Evolutionary conservation across 192 early-diverging fungal species (phyloP).

Genomic region (Rhizophlyctis rosea): DNA sequence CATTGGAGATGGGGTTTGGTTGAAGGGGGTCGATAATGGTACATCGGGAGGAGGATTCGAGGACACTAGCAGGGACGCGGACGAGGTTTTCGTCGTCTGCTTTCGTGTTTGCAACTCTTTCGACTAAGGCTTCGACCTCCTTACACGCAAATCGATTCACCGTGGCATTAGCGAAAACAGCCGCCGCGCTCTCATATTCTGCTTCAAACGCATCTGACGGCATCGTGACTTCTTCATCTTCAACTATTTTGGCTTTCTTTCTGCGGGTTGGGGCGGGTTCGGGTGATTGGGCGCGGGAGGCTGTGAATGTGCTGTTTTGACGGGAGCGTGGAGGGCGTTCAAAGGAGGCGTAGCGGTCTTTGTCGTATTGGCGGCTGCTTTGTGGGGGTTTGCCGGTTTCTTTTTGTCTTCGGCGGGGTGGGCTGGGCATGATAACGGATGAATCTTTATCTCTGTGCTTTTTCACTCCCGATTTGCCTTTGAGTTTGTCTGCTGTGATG

Average conservation of each 20-base stretch:
- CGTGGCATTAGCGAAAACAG: background rate
- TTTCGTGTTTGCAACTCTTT: slow-evolving; percentile 1
- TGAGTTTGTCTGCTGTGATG: no score
- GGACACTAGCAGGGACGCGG: background rate
- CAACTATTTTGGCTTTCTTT: background rate
- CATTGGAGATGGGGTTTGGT: background rate
- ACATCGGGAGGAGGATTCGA: background rate
- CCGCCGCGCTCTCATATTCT: slow-evolving; percentile 19
- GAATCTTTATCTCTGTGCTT: no score
- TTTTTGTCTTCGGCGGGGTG: no score
- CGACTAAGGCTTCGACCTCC: slow-evolving; percentile 7
- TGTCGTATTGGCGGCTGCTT: no score
- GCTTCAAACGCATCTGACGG: slow-evolving; percentile 16
- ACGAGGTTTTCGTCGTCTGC: background rate
- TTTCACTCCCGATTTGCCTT: no score
- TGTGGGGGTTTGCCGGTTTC: no score
- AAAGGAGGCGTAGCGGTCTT: no score
- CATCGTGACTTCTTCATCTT: slow-evolving; percentile 17
- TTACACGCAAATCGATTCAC: slow-evolving; percentile 3
- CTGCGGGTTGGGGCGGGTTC: background rate
- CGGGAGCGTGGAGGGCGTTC: no score
- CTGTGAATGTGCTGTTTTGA: no score
- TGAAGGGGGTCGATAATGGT: background rate
- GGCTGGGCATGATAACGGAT: no score
- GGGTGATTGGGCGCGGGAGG: no score